Conservation (phyloP, 2,329 filamentous ascomycete genomes). For the Epichloe sibirici region DNA sequence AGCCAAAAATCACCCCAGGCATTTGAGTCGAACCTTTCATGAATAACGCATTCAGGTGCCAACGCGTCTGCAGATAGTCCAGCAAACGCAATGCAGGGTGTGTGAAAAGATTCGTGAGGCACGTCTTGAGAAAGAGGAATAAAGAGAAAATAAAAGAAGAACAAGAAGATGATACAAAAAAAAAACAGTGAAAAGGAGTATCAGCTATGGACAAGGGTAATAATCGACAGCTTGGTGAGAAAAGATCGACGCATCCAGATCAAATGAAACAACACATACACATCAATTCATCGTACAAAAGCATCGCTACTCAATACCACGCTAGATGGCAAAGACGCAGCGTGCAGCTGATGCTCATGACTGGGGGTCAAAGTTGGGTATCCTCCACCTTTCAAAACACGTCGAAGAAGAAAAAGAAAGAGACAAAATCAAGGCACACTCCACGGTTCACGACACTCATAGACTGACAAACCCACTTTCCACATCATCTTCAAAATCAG, state of each 20-base stretch:
- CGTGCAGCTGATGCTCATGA: background rate
- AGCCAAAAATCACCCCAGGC: background rate
- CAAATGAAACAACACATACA: background rate
- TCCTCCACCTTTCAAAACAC: background rate
- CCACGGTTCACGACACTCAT: background rate
- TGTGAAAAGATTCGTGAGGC: background rate
- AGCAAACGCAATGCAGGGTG: background rate
- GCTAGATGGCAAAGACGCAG: background rate
- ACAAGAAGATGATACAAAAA: background rate
- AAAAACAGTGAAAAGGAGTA: background rate
- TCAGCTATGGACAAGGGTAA: background rate
- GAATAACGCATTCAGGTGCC: background rate
- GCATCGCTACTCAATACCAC: background rate
- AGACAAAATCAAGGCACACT: background rate
- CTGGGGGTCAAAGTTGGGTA: background rate
- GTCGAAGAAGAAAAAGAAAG: background rate
- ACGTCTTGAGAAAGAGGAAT: background rate
- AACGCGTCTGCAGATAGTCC: background rate
- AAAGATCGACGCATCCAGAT: background rate
- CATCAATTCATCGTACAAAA: background rate
- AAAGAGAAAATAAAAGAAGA: background rate
- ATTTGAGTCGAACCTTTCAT: background rate
- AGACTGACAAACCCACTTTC: conserved; percentile 4
- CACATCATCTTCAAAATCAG: conserved; percentile 18
- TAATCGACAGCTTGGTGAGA: background rate